Conservation (phyloP, 1,139 yeast genomes). For the Sugiyamaella pinicola region DNA sequence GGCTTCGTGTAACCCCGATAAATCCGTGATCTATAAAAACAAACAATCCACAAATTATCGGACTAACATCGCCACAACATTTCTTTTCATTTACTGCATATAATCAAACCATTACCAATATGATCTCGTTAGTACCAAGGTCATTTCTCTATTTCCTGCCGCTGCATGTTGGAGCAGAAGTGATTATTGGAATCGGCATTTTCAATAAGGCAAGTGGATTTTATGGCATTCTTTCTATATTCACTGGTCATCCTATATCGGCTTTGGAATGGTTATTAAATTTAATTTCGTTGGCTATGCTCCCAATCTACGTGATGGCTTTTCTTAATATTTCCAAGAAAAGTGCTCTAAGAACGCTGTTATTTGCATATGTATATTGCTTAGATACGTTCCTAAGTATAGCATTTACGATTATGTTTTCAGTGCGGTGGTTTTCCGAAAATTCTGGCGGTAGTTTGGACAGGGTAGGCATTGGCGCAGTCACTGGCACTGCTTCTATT, state of each 20-base stretch:
- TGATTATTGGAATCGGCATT: slow-evolving; percentile 74
- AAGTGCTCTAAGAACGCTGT: slow-evolving; percentile 54
- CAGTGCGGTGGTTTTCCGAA: slow-evolving; percentile 68
- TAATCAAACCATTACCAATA: background rate
- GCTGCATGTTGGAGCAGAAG: slow-evolving; percentile 83
- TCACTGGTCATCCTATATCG: slow-evolving; percentile 84
- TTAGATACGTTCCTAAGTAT: slow-evolving; percentile 68
- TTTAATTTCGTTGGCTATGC: slow-evolving; percentile 59
- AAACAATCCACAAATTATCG: background rate
- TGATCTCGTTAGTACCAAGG: slow-evolving; percentile 35
- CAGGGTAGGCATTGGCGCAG: too few species aligned
- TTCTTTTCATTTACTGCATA: slow-evolving; percentile 3
- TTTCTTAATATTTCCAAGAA: slow-evolving; percentile 54
- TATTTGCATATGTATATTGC: slow-evolving; percentile 63
- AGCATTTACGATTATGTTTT: slow-evolving; percentile 72
- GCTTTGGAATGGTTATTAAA: slow-evolving; percentile 84
- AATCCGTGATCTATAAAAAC: too few species aligned
- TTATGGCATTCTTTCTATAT: slow-evolving; percentile 80
- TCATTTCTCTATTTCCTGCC: slow-evolving; percentile 66
- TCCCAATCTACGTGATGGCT: slow-evolving; percentile 71
- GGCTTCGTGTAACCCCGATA: too few species aligned
- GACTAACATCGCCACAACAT: too few species aligned
- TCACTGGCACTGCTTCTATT: slow-evolving; percentile 7
- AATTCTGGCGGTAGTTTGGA: too few species aligned
- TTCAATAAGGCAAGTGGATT: slow-evolving; percentile 88